phyloP scores from a whole-genome alignment of 495 filamentous ascomycete genomes.

The Thozetella sp. region DNA sequence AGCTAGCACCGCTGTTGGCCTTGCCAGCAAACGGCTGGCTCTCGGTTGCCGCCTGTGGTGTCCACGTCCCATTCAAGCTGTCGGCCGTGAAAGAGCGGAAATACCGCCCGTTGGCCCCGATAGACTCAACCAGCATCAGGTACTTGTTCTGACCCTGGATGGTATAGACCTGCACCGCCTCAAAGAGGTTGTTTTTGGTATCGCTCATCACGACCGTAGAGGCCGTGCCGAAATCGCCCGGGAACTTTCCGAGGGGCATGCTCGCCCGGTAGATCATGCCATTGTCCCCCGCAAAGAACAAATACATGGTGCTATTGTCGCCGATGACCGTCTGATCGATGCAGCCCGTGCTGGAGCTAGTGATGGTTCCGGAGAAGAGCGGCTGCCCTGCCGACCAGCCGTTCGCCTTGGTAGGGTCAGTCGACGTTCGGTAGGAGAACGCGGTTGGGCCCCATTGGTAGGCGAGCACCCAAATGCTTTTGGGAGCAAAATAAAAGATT shows the following conservation, averaged over 20 bases:
- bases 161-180: conserved; percentile 66
- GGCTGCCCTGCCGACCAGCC: conserved; percentile 54
- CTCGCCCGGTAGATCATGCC: conserved; percentile 63
- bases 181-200: conserved; percentile 57
- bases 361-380: conserved; percentile 57
- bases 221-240: conserved; percentile 53
- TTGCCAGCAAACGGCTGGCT: conserved; percentile 60
- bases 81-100: conserved; percentile 66
- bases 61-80: conserved; percentile 56
- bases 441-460: conserved; percentile 61
- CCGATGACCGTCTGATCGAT: conserved; percentile 66
- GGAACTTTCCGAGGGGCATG: conserved; percentile 63
- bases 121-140: conserved; percentile 67
- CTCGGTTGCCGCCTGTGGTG: conserved; percentile 51
- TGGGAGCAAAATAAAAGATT: conserved; percentile 63
- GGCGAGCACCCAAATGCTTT: conserved; percentile 60
- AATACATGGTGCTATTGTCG: conserved; percentile 59
- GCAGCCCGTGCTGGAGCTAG: conserved; percentile 44
- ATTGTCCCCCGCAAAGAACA: conserved; percentile 69
- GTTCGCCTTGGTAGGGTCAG: conserved; percentile 55
- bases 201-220: conserved; percentile 52
- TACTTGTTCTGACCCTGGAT: conserved; percentile 50
- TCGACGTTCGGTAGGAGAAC: conserved; percentile 61
- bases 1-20: conserved; percentile 61
- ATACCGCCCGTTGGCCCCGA: conserved; percentile 57